Evolutionary conservation across 768 basidiomycete genomes (phyloP).

Genomic region (Tylopilus rubrobrunneus): DNA sequence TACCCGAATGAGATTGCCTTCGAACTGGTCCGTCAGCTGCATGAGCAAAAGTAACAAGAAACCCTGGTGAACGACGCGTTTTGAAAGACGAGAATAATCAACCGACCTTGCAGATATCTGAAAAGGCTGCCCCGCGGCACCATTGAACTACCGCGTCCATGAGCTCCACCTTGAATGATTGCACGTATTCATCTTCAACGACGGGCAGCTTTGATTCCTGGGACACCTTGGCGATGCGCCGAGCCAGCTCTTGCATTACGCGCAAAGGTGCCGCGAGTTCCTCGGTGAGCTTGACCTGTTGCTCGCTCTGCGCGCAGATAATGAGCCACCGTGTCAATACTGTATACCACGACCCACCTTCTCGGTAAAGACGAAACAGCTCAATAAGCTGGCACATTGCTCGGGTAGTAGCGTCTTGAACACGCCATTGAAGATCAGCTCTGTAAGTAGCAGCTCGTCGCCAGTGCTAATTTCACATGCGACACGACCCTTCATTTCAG

Average conservation of each 20-base stretch:
- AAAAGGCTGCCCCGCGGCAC: constrained; percentile 97
- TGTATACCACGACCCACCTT: constrained; percentile 53
- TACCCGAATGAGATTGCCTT: constrained; percentile 93
- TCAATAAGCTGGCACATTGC: constrained; percentile 89
- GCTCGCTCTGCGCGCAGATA: constrained; percentile 63
- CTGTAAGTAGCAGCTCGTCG: constrained; percentile 93
- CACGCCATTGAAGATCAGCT: constrained; percentile 94
- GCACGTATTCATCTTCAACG: constrained; percentile 92
- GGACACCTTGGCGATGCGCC: constrained; percentile 95
- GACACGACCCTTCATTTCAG: constrained; percentile 96
- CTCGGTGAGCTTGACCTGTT: constrained; percentile 81
- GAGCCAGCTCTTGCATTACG: constrained; percentile 92
- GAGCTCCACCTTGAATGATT: constrained; percentile 95
- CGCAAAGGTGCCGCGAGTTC: constrained; percentile 91
- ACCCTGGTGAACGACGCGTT: not conserved
- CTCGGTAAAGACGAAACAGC: constrained; percentile 97
- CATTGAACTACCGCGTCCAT: constrained; percentile 98
- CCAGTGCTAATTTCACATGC: constrained; percentile 98
- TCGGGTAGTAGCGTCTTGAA: constrained; percentile 90
- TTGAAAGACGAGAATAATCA: not conserved
- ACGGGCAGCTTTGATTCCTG: constrained; percentile 88
- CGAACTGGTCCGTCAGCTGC: constrained; percentile 93
- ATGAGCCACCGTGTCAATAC: not conserved
- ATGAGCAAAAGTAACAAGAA: not conserved
- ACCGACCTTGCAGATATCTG: constrained; percentile 89